Evolutionary conservation across 2,329 filamentous ascomycete species (phyloP).

Genomic region (Phoma sp.): DNA sequence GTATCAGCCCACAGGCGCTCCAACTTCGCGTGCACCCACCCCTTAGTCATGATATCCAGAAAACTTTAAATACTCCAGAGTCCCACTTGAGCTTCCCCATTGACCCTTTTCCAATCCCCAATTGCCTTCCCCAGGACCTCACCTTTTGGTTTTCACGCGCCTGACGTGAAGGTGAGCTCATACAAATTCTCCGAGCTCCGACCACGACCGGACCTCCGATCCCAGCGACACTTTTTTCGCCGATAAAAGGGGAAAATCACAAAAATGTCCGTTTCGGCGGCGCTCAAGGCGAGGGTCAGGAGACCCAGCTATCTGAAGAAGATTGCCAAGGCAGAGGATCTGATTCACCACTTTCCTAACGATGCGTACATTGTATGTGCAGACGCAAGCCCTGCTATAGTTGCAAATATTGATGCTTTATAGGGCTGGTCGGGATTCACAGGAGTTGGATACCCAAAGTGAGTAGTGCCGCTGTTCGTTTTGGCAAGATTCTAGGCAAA

Average conservation of each 20-base stretch:
- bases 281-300: slow-evolving; percentile 76
- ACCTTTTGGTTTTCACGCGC: not conserved
- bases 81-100: slow-evolving; percentile 9
- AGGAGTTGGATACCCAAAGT: slow-evolving; percentile 88
- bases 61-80: slow-evolving; percentile 15
- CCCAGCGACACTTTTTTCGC: slow-evolving; percentile 5
- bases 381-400: slow-evolving; percentile 52
- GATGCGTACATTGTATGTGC: slow-evolving; percentile 74
- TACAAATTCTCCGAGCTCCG: slow-evolving; percentile 9
- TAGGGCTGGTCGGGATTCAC: slow-evolving; percentile 87
- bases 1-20: slow-evolving; percentile 17
- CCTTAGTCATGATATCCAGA: slow-evolving; percentile 14
- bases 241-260: not conserved
- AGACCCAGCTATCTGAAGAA: slow-evolving; percentile 81
- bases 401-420: not conserved
- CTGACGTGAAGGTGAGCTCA: slow-evolving; percentile 16
- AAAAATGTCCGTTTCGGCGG: slow-evolving; percentile 66
- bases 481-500: not conserved
- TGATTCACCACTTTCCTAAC: slow-evolving; percentile 82
- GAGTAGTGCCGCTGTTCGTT: slow-evolving; percentile 41
- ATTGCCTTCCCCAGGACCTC: not conserved
- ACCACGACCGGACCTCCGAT: slow-evolving; percentile 15
- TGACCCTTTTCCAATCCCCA: slow-evolving; percentile 1
- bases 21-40: slow-evolving; percentile 5
- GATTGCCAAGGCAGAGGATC: slow-evolving; percentile 77